Conservation (phyloP, 2,329 filamentous ascomycete genomes). For the Diaporthe amygdali region DNA sequence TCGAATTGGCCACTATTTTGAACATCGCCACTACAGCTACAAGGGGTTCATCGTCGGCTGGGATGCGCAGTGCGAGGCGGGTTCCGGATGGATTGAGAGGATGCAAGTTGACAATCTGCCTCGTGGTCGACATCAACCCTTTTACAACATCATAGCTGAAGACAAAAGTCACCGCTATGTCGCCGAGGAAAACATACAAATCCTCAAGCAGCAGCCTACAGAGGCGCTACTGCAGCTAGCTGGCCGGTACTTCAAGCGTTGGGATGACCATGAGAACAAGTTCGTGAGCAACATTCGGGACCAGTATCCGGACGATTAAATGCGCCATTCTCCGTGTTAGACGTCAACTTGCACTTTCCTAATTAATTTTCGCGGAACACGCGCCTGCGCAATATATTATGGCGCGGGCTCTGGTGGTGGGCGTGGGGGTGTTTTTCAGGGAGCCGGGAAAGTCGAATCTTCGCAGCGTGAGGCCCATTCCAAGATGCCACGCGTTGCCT, state of each 20-base stretch:
- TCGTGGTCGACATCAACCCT: constrained; percentile 64
- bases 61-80: constrained; percentile 45
- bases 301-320: constrained; percentile 70
- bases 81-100: constrained; percentile 64
- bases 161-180: constrained; percentile 69
- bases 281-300: constrained; percentile 71
- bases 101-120: constrained; percentile 66
- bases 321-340: not conserved
- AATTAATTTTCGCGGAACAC: not conserved
- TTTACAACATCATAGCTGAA: constrained; percentile 71
- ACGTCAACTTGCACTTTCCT: too few relatives aligned
- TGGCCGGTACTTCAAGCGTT: constrained; percentile 70
- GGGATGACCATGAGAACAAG: constrained; percentile 50
- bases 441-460: too few relatives aligned
- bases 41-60: constrained; percentile 68
- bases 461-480: too few relatives aligned
- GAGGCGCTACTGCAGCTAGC: constrained; percentile 56
- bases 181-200: constrained; percentile 69
- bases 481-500: too few relatives aligned
- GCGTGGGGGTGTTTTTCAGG: too few relatives aligned
- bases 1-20: constrained; percentile 64
- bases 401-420: not conserved
- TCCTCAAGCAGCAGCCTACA: constrained; percentile 45
- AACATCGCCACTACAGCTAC: constrained; percentile 66
- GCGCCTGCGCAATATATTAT: not conserved